Evolutionary conservation across 1,139 yeast species (phyloP).

Genomic region (Suhomyces bribrorum): DNA sequence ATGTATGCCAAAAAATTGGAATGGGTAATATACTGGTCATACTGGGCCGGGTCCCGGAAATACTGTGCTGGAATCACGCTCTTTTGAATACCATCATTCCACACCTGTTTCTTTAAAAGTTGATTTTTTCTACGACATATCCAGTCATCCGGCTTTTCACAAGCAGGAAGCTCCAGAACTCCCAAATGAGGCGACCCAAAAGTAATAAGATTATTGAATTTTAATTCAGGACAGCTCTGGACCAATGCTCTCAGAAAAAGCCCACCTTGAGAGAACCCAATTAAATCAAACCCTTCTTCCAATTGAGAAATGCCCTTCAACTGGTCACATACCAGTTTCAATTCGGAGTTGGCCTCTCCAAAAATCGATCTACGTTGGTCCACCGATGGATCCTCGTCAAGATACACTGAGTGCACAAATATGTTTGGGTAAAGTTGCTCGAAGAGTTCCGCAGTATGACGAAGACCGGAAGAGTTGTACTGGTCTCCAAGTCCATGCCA

Average conservation of each 20-base stretch:
- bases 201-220: slow-evolving; percentile 58
- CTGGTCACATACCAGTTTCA: slow-evolving; percentile 41
- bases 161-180: slow-evolving; percentile 66
- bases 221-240: slow-evolving; percentile 54
- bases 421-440: slow-evolving; percentile 50
- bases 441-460: slow-evolving; percentile 45
- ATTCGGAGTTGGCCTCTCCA: slow-evolving; percentile 56
- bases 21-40: slow-evolving; percentile 48
- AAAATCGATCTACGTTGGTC: slow-evolving; percentile 60
- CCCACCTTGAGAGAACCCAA: slow-evolving; percentile 87
- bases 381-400: slow-evolving; percentile 48
- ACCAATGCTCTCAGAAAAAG: slow-evolving; percentile 65
- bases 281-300: slow-evolving; percentile 61
- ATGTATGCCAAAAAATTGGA: slow-evolving; percentile 62
- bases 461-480: slow-evolving; percentile 64
- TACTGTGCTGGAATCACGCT: slow-evolving; percentile 73
- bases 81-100: slow-evolving; percentile 59
- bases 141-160: slow-evolving; percentile 56
- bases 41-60: slow-evolving; percentile 56
- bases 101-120: slow-evolving; percentile 59
- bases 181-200: slow-evolving; percentile 88
- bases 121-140: slow-evolving; percentile 59
- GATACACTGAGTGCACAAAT: slow-evolving; percentile 52
- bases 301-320: slow-evolving; percentile 43
- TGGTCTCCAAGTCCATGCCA: slow-evolving; percentile 90